Base-by-base conservation (phyloP, 305 asterid species). In the Fraxinus angustifolia region DNA sequence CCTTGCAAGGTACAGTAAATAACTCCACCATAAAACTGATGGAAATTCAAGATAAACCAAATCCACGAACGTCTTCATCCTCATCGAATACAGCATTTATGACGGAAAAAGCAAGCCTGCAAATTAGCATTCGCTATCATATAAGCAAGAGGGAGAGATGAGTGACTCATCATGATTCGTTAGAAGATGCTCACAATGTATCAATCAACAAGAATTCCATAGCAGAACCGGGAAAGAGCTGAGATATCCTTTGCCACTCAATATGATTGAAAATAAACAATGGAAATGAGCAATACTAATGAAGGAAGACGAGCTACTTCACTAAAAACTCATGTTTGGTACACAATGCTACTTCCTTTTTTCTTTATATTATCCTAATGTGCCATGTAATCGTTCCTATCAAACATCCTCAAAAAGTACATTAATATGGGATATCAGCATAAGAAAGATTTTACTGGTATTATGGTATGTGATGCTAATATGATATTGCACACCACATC, bases 71-170 rank as follows among this genome's bases (percentile, higher is more conserved):
- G 6, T 76, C 78, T 23, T 83, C 91, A 11, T 87, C 88, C 17
- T 88, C 90, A 11, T 85, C 84, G 3, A 90, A 90, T 16, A 87
- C 87, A 62, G 81, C 88, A 42, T 80, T 78, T 68, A 88, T 79
- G 21, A 79, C 87, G 6, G 91, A 83, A 76, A 90, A 75, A 4
- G 87, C 87, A 40, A 90, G 89, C 88, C 91, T 88, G 89, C 88
- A 84, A 73, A 40, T 30, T 53, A 70, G 35, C 74, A 82, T 72
- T 58, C 35, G 14, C 12, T 3, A 67, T 75, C 71, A 30, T 70
- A 58, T 68, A 73, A 48, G 79, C 42, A 7, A 76, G 42, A 23
- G 3, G 3, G 23, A 48, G 42, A 48, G 21, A 48, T 14, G 14
- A 17, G 23, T 3, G 12, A 48, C 70, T 26, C 11, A 23, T 62